Base-by-base conservation (phyloP, 1,284 basidiomycete genomes). In the Athelia psychrophila region DNA sequence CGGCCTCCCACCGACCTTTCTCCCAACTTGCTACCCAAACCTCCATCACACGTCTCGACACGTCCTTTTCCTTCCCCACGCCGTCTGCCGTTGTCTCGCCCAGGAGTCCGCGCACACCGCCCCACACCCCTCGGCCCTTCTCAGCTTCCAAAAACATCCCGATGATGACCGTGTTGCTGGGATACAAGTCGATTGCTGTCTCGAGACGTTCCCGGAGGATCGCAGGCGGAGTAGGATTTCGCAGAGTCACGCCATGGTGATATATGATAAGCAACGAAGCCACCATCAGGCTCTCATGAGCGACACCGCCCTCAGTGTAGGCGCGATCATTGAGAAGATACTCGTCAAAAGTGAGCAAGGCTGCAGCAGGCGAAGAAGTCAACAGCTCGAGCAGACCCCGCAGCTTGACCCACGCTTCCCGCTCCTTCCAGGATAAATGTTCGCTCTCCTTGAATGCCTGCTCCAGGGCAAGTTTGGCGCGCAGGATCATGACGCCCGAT, bases 21-120 rank as follows among this genome's bases (percentile, higher is more conserved):
- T 89, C 86, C 89, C 88, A 91, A n/a, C 81, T 77, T 15, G 81
- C 80, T 2, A 88, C 71, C 90, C 90, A 92, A 0, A 90, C 79
- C 54, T 91, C 88, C 58, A 79, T 75, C 10, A 81, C 68, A 54
- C 84, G 71, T 60, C 87, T 72, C 44, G 74, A 68, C 16, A 91
- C 68, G 54, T 75, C 76, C 66, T 86, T 89, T 53, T 76, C 72
- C 50, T 65, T 68, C 22, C 61, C 67, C 15, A 66, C 67, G 19
- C 64, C 72, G 5, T 6, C 38, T 5, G 20, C 6, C n/a, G 38
- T 42, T 9, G 38, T 42, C 44, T 80, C 80, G 2, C 78, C 79
- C 33, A 87, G 58, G 51, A 82, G 71, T 12, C 67, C 65, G 49
- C 82, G 70, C 44, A 90, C 80, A 18, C 80, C 74, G 16, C 87